phyloP scores from a whole-genome alignment of 2,329 filamentous ascomycete species.

The Xylaria sp. region DNA sequence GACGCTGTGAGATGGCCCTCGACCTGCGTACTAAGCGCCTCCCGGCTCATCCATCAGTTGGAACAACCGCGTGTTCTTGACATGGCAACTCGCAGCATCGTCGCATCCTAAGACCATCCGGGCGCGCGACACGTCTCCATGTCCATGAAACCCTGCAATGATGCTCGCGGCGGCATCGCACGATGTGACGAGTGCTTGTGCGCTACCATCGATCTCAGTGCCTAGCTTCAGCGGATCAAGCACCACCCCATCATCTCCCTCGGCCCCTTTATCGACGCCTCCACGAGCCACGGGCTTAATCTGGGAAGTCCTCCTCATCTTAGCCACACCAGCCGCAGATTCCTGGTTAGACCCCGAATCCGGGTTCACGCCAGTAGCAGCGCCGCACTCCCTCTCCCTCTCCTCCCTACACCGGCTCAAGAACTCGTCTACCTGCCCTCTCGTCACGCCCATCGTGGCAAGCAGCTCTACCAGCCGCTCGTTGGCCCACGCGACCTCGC shows the following conservation, averaged over 20 bases:
- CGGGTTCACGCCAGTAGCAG: neutral
- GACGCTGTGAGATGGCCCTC: no score
- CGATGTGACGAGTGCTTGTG: slow-evolving; percentile 39
- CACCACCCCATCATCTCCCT: neutral
- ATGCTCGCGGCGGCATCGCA: slow-evolving; percentile 48
- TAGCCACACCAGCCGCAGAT: neutral
- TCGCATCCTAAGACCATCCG: slow-evolving; percentile 43
- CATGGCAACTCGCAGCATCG: slow-evolving; percentile 42
- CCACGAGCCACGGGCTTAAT: neutral
- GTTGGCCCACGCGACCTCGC: slow-evolving; percentile 62
- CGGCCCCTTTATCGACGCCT: no score
- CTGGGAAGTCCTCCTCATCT: neutral
- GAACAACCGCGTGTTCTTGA: slow-evolving; percentile 49
- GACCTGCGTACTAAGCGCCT: neutral
- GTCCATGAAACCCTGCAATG: slow-evolving; percentile 44
- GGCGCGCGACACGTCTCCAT: slow-evolving; percentile 39
- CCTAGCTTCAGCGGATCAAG: neutral
- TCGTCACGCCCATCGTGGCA: slow-evolving; percentile 53
- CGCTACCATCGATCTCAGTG: neutral
- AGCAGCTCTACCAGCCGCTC: slow-evolving; percentile 57
- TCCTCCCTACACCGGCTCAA: slow-evolving; percentile 33
- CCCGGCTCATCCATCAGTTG: slow-evolving; percentile 48
- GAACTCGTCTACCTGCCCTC: slow-evolving; percentile 56
- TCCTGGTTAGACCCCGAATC: neutral
- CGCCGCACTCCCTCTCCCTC: slow-evolving; percentile 47